These are phyloP conservation scores for Cichorium intybus DNA, from an alignment of 140 eudicot genomes.

Conservation along the genomic window DNA sequence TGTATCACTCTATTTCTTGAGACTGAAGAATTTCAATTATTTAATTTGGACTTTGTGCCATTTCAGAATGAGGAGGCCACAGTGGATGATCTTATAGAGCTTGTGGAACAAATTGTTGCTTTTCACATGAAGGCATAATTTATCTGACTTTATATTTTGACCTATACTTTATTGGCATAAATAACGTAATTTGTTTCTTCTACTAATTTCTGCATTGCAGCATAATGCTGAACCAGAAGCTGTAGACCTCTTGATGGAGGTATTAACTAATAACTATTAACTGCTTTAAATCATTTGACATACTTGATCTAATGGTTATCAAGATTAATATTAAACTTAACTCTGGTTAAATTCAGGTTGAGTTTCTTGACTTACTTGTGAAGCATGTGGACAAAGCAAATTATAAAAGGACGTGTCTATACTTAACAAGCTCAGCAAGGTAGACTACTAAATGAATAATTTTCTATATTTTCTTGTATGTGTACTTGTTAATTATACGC, in stretches of 20 bases:
- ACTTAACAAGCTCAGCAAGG: no score
- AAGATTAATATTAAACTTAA: slow-evolving; percentile 1
- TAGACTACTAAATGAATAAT: no score
- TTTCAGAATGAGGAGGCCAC: slow-evolving; percentile 76
- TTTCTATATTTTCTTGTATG: neutral
- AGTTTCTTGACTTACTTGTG: slow-evolving; percentile 86
- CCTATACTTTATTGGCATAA: neutral
- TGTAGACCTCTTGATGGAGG: no score
- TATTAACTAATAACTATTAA: no score
- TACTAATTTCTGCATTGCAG: slow-evolving; percentile 29
- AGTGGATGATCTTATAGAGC: slow-evolving; percentile 78
- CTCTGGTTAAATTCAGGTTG: slow-evolving; percentile 52
- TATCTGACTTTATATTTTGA: neutral
- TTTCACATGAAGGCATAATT: slow-evolving; percentile 89
- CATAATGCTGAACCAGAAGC: no score
- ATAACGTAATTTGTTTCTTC: slow-evolving; percentile 8
- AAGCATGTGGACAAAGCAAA: no score
- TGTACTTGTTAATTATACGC: neutral
- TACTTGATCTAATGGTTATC: neutral
- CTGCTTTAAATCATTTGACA: neutral
- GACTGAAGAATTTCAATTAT: no score
- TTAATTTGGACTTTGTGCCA: neutral
- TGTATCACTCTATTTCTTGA: no score
- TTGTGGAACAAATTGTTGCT: slow-evolving; percentile 84
- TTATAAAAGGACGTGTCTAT: no score